phyloP scores from a whole-genome alignment of 345 rosid genomes.

The Eucalyptus grandis region DNA sequence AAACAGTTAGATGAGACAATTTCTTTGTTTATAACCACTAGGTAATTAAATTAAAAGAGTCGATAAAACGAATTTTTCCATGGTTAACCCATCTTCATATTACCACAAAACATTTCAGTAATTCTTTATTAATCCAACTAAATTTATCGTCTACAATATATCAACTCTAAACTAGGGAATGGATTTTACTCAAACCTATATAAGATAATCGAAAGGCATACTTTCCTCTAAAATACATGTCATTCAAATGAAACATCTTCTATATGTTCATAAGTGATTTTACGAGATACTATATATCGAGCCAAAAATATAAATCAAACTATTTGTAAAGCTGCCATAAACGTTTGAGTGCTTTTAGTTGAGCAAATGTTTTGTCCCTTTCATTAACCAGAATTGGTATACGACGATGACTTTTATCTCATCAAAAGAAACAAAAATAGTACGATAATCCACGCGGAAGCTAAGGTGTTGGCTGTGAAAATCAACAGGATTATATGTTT shows the following conservation, averaged over 20 bases:
- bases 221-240: not conserved
- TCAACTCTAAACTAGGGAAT: not conserved
- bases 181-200: not conserved
- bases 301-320: not conserved
- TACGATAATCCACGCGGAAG: not conserved
- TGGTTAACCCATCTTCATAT: not conserved
- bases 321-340: not conserved
- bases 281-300: not conserved
- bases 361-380: not conserved
- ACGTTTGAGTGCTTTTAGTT: not conserved
- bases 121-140: not conserved
- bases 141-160: not conserved
- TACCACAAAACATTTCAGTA: not conserved
- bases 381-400: not conserved
- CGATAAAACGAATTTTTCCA: rapidly evolving
- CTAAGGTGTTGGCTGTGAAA: not conserved
- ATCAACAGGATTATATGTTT: not conserved
- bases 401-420: not conserved
- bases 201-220: not conserved
- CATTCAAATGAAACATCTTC: not conserved
- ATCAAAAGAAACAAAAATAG: not conserved
- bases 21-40: not conserved
- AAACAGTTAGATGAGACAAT: not conserved
- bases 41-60: not conserved
- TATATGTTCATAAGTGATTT: not conserved